Percentiles rank a stretch among this genome's conserved stretches.
Evolutionary conservation across 805 yeast genomes (phyloP).

Genomic region (Candida suzukii): DNA sequence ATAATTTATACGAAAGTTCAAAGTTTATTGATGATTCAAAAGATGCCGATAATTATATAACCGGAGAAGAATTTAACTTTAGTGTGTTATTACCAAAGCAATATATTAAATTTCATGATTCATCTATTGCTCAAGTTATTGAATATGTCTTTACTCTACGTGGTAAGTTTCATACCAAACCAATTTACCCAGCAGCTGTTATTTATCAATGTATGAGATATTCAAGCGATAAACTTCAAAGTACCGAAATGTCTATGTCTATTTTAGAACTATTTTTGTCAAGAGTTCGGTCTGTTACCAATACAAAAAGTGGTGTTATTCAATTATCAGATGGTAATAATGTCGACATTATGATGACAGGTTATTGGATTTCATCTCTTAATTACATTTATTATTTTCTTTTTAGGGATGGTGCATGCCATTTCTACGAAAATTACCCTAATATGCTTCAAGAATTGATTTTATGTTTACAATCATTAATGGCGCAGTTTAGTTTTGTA

Average conservation of each 20-base stretch:
- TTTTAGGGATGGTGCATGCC: constrained; percentile 49
- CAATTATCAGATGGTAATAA: constrained; percentile 18
- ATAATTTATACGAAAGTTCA: constrained; percentile 15
- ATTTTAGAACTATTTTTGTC: constrained; percentile 55
- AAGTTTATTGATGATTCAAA: constrained; percentile 25
- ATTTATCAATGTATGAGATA: constrained; percentile 66
- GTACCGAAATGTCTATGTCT: constrained; percentile 48
- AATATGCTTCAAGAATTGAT: constrained; percentile 51
- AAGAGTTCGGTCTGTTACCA: constrained; percentile 51
- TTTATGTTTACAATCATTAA: constrained; percentile 48
- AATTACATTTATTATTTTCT: constrained; percentile 75
- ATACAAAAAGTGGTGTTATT: constrained; percentile 54
- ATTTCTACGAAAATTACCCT: constrained; percentile 49
- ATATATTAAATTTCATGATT: constrained; percentile 54
- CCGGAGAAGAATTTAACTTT: constrained; percentile 41
- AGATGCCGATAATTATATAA: constrained; percentile 17
- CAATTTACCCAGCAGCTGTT: constrained; percentile 61
- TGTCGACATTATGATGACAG: constrained; percentile 62
- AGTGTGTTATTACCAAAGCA: constrained; percentile 48
- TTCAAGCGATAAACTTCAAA: constrained; percentile 51
- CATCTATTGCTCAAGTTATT: constrained; percentile 41
- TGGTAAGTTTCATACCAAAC: constrained; percentile 37
- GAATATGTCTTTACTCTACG: constrained; percentile 41
- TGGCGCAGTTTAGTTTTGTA: constrained; percentile 60
- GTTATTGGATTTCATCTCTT: constrained; percentile 84